phyloP scores from a whole-genome alignment of 139 green algal genomes.

The Astrephomene gubernaculifera region DNA sequence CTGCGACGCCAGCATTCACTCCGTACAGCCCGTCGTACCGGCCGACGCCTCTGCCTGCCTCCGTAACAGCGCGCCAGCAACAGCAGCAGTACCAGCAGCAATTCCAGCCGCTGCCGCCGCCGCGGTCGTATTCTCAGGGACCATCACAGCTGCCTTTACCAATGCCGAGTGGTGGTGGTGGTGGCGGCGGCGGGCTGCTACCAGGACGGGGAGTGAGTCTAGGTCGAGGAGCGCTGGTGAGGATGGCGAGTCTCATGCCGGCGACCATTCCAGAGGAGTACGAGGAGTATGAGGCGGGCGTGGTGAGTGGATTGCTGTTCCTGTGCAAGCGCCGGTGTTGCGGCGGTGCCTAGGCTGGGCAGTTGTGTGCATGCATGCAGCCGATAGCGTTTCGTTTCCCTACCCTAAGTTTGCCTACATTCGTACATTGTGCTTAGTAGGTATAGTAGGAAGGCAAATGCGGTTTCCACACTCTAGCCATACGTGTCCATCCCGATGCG shows the following conservation, averaged over 20 bases:
- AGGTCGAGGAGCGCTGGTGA: background rate
- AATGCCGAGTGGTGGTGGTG: background rate
- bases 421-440: background rate
- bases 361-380: background rate
- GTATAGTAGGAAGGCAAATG: too few relatives aligned
- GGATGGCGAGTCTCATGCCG: background rate
- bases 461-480: too few relatives aligned
- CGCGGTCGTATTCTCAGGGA: too few relatives aligned
- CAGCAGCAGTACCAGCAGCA: background rate
- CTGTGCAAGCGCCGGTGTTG: background rate
- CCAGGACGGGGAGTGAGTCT: background rate
- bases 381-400: background rate
- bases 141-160: background rate
- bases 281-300: background rate
- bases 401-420: background rate
- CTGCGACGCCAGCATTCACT: background rate
- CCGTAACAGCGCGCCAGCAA: background rate
- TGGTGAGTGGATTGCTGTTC: background rate
- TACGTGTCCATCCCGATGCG: too few relatives aligned
- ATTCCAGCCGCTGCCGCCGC: background rate
- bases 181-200: background rate
- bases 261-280: slow-evolving; percentile 25
- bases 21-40: background rate
- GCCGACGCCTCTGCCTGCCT: background rate
- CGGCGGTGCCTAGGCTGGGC: background rate